phyloP scores from a whole-genome alignment of 1,139 yeast species.

The Wickerhamomyces sp. region DNA sequence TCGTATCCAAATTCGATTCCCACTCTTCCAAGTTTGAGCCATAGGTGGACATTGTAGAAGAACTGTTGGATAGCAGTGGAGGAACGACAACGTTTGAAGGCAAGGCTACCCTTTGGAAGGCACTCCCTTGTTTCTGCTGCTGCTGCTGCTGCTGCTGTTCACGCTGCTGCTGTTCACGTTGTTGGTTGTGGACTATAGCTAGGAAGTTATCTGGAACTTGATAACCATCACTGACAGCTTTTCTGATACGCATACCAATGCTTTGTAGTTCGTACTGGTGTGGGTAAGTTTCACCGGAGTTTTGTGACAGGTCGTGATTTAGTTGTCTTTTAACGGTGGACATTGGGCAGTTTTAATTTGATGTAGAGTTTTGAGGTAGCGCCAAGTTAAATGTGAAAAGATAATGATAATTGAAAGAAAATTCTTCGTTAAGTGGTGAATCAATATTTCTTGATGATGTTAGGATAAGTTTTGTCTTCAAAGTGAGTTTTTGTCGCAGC shows the following conservation, averaged over 20 bases:
- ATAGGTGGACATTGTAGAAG: constrained; percentile 17
- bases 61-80: constrained; percentile 20
- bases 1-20: constrained; percentile 38
- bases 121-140: constrained; percentile 2
- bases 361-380: too few relatives aligned
- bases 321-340: constrained; percentile 21
- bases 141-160: constrained; percentile 7
- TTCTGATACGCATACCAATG: constrained; percentile 67
- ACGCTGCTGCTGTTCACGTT: constrained; percentile 7
- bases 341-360: constrained; percentile 7
- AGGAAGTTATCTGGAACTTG: constrained; percentile 26
- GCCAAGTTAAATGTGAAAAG: too few relatives aligned
- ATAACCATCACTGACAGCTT: constrained; percentile 62
- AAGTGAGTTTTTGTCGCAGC: background rate
- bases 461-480: too few relatives aligned
- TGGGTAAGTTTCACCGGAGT: constrained; percentile 14
- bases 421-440: too few relatives aligned
- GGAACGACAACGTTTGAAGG: constrained; percentile 37
- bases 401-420: too few relatives aligned
- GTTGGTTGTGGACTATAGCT: constrained; percentile 8
- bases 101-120: constrained; percentile 43
- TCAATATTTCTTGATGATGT: too few relatives aligned
- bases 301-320: constrained; percentile 4
- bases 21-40: constrained; percentile 45
- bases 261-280: constrained; percentile 39